Conservation (phyloP, 208 protist species). For the Leishmania tropica region DNA sequence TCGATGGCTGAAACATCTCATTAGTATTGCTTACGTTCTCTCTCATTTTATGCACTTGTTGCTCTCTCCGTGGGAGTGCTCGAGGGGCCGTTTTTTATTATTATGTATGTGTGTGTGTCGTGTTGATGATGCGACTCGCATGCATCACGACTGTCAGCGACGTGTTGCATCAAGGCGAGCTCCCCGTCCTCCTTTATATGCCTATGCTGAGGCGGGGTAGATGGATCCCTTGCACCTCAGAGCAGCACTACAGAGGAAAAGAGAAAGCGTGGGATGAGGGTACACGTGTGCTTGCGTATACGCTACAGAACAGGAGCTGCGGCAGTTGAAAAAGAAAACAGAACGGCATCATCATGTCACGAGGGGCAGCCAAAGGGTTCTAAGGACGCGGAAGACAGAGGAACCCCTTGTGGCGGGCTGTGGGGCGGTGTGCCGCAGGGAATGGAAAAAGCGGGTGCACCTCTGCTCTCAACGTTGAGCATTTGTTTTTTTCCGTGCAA, state of each 20-base stretch:
- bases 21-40: too few species aligned
- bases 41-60: too few species aligned
- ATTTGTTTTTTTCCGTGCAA: neutral
- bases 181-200: neutral
- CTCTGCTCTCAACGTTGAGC: neutral
- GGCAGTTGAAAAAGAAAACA: neutral
- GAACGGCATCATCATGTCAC: neutral
- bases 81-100: too few species aligned
- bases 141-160: neutral
- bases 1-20: neutral
- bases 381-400: neutral
- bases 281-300: neutral
- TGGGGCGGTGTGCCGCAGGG: neutral
- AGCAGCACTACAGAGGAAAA: neutral
- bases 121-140: neutral
- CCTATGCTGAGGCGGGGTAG: neutral
- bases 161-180: neutral
- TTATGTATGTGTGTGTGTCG: neutral
- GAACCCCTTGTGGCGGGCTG: neutral
- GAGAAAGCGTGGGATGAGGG: neutral
- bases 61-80: too few species aligned
- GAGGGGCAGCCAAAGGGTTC: neutral
- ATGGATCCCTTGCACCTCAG: neutral
- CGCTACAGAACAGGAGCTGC: neutral
- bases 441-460: neutral